Evolutionary conservation across 352 stramenopile genomes (phyloP).

Genomic region (Phytophthora multivora): DNA sequence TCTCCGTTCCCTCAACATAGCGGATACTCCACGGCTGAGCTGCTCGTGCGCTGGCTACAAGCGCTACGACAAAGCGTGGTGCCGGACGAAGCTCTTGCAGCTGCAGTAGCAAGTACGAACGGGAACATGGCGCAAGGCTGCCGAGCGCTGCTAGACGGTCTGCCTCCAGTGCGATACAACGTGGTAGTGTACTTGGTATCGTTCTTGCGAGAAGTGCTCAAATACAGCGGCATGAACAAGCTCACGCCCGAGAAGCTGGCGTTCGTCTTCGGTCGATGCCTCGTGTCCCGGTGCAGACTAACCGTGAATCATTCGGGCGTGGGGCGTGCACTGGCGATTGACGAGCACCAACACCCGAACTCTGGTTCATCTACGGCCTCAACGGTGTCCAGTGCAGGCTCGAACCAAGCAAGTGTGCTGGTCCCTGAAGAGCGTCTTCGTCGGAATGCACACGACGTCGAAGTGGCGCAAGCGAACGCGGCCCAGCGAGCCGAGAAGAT

Average conservation of each 20-base stretch:
- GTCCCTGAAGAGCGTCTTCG: conserved; percentile 67
- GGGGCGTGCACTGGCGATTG: conserved; percentile 21
- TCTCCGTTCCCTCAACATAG: conserved; percentile 78
- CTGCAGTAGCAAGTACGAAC: conserved; percentile 49
- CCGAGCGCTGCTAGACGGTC: conserved; percentile 61
- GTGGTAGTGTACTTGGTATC: conserved; percentile 97
- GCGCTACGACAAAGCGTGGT: conserved; percentile 92
- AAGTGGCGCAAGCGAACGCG: conserved; percentile 60
- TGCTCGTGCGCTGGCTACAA: conserved; percentile 91
- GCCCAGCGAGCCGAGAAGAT: conserved; percentile 68
- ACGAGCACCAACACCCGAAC: conserved; percentile 24
- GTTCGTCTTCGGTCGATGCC: conserved; percentile 76
- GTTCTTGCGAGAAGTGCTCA: conserved; percentile 95
- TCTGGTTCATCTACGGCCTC: conserved; percentile 46
- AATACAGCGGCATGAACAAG: conserved; percentile 62
- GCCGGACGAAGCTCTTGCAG: conserved; percentile 77
- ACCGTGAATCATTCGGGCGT: conserved; percentile 8
- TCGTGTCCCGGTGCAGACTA: conserved; percentile 58
- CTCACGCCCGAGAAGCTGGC: conserved; percentile 74
- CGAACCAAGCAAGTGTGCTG: conserved; percentile 36
- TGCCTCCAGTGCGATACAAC: conserved; percentile 96
- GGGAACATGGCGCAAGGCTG: conserved; percentile 87
- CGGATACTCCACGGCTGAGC: conserved; percentile 91
- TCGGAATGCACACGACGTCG: conserved; percentile 56
- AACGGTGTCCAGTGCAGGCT: conserved; percentile 35